phyloP scores from a whole-genome alignment of 257 asterid species.

The Plantago elongata region DNA sequence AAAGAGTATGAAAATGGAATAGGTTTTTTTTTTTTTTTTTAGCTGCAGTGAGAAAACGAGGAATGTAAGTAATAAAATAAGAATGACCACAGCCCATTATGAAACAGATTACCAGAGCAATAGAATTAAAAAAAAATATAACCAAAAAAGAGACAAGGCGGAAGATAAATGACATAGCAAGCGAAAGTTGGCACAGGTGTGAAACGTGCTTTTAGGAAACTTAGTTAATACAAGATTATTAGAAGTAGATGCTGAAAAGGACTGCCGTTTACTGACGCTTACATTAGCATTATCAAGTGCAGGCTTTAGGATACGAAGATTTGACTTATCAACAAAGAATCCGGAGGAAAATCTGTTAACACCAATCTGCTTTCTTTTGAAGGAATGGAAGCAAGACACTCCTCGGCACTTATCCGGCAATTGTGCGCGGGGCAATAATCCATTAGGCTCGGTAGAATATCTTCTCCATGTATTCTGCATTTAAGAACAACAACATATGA shows the following conservation, averaged over 20 bases:
- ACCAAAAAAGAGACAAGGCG: slow-evolving; percentile 3
- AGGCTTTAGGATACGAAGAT: slow-evolving; percentile 39
- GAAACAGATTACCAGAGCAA: slow-evolving; percentile 13
- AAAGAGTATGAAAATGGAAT: slow-evolving; percentile 13
- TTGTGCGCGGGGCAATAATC: slow-evolving; percentile 24
- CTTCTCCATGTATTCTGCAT: slow-evolving; percentile 59
- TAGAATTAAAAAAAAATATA: slow-evolving; percentile 8
- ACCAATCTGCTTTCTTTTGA: slow-evolving; percentile 39
- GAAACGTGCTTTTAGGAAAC: slow-evolving; percentile 10
- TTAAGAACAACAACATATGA: slow-evolving; percentile 16
- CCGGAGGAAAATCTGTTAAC: slow-evolving; percentile 47
- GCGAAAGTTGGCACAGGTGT: slow-evolving; percentile 1
- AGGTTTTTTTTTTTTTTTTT: slow-evolving; percentile 12
- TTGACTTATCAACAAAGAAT: slow-evolving; percentile 59
- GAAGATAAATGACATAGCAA: slow-evolving; percentile 15
- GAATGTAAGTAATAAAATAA: not conserved
- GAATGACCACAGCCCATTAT: slow-evolving; percentile 13
- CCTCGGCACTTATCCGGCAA: slow-evolving; percentile 27
- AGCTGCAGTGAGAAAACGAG: slow-evolving; percentile 7
- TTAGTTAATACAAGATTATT: slow-evolving; percentile 12
- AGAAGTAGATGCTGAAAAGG: slow-evolving; percentile 5
- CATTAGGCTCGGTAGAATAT: slow-evolving; percentile 39
- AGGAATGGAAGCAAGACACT: slow-evolving; percentile 60
- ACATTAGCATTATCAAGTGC: slow-evolving; percentile 37
- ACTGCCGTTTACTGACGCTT: slow-evolving; percentile 18